phyloP scores from a whole-genome alignment of 768 basidiomycete species.

The Suillus paluster region DNA sequence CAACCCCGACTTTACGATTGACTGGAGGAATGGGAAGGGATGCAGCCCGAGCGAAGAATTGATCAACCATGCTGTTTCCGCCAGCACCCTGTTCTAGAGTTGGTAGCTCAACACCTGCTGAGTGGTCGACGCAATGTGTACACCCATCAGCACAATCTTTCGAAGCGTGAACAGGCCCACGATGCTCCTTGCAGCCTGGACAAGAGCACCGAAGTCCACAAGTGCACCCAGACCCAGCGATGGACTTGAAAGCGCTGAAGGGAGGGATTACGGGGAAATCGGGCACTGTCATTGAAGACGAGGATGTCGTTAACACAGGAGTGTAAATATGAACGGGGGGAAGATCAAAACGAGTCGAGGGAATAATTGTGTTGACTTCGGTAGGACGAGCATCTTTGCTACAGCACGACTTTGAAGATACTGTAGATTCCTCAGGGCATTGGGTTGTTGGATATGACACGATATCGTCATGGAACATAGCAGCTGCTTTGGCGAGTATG shows the following conservation, averaged over 20 bases:
- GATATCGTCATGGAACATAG: slow-evolving; percentile 19
- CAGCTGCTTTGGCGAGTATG: slow-evolving; percentile 44
- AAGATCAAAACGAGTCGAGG: slow-evolving; percentile 11
- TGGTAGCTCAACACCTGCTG: slow-evolving; percentile 49
- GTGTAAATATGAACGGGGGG: slow-evolving; percentile 47
- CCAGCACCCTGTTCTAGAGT: slow-evolving; percentile 14
- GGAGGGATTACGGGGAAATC: slow-evolving; percentile 64
- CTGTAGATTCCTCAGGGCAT: background rate
- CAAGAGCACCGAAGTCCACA: slow-evolving; percentile 73
- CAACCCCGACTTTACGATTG: slow-evolving; percentile 41
- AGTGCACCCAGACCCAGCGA: slow-evolving; percentile 73
- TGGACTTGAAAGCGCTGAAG: slow-evolving; percentile 57
- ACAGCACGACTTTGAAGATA: slow-evolving; percentile 28
- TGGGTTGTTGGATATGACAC: background rate
- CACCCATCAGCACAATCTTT: slow-evolving; percentile 56
- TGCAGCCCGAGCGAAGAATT: slow-evolving; percentile 72
- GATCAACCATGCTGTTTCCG: slow-evolving; percentile 50
- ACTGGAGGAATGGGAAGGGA: slow-evolving; percentile 63
- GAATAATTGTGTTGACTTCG: background rate
- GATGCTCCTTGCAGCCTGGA: slow-evolving; percentile 75
- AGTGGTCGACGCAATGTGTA: slow-evolving; percentile 63
- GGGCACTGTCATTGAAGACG: slow-evolving; percentile 35
- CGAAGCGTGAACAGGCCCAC: slow-evolving; percentile 53
- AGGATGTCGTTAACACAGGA: slow-evolving; percentile 44
- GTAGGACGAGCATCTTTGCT: background rate